Conservation (phyloP, 176 grass and related monocot genomes). For the Themeda triandra region DNA sequence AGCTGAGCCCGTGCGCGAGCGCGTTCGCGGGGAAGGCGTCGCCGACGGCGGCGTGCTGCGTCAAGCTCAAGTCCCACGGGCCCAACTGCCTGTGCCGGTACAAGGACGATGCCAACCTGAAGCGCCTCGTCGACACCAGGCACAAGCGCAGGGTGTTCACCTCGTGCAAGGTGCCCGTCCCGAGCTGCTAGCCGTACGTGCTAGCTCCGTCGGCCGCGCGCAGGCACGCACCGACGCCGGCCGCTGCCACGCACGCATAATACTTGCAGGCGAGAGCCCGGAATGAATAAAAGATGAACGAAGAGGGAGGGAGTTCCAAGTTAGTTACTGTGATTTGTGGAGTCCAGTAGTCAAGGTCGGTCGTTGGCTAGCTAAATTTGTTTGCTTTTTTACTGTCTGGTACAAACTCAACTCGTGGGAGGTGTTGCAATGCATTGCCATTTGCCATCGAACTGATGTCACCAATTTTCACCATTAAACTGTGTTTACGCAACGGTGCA, state of each 20-base stretch:
- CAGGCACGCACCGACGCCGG: background rate
- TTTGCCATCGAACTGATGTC: background rate
- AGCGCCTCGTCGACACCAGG: slow-evolving; percentile 58
- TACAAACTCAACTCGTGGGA: background rate
- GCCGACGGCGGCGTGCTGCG: slow-evolving; percentile 50
- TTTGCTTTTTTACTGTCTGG: background rate
- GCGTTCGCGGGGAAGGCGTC: slow-evolving; percentile 40
- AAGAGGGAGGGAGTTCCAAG: background rate
- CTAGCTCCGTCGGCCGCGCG: no score
- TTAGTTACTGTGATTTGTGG: background rate
- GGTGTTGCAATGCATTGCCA: background rate
- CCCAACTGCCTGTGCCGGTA: slow-evolving; percentile 69
- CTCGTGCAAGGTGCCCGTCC: slow-evolving; percentile 45
- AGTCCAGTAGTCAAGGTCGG: background rate
- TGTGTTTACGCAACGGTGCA: slow-evolving; percentile 12
- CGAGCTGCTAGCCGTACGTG: background rate
- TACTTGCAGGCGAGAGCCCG: background rate
- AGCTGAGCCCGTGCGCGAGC: slow-evolving; percentile 55
- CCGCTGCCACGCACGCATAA: background rate
- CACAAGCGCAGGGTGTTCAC: slow-evolving; percentile 57
- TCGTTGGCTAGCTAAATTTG: background rate
- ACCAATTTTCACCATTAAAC: background rate
- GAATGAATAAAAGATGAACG: background rate
- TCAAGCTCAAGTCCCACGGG: slow-evolving; percentile 54
- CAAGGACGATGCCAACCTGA: slow-evolving; percentile 58